Evolutionary conservation across 768 basidiomycete genomes (phyloP).

Genomic region (Termitomyces sp.): DNA sequence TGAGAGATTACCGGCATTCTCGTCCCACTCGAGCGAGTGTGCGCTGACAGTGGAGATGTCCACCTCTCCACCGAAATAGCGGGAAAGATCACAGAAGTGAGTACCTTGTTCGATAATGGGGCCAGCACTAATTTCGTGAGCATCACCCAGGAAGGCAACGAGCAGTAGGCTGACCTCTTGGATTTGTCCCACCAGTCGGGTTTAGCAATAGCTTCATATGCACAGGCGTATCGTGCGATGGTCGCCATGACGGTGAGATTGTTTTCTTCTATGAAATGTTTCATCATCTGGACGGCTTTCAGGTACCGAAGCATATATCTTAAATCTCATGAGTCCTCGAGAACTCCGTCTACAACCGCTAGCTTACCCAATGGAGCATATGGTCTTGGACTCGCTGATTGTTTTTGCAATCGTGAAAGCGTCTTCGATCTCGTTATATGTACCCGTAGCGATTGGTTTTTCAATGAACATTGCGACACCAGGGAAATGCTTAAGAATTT

Average conservation of each 20-base stretch:
- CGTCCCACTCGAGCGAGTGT: conserved; percentile 90
- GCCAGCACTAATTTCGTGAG: conserved; percentile 47
- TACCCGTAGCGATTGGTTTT: conserved; percentile 87
- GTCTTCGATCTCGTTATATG: conserved; percentile 59
- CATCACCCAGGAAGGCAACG: not conserved
- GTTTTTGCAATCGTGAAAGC: conserved; percentile 66
- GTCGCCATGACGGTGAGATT: conserved; percentile 94
- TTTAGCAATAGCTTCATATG: conserved; percentile 76
- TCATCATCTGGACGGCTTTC: conserved; percentile 94
- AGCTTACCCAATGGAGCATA: conserved; percentile 85
- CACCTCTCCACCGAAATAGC: conserved; percentile 96
- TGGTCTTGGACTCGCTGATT: conserved; percentile 63
- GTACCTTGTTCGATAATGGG: conserved; percentile 91
- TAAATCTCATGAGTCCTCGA: conserved; percentile 1
- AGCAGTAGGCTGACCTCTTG: conserved; percentile 46
- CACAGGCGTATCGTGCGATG: conserved; percentile 89
- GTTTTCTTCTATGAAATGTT: conserved; percentile 91
- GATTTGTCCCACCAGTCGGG: conserved; percentile 94
- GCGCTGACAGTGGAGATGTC: conserved; percentile 77
- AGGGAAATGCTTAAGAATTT: conserved; percentile 85
- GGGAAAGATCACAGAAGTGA: conserved; percentile 94
- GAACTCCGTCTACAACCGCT: not conserved
- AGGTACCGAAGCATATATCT: conserved; percentile 95
- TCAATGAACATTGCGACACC: conserved; percentile 88
- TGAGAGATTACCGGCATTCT: conserved; percentile 79